These are phyloP conservation scores for Trypanosoma conorhini DNA, from an alignment of 208 protist species.

Conservation along the genomic window DNA sequence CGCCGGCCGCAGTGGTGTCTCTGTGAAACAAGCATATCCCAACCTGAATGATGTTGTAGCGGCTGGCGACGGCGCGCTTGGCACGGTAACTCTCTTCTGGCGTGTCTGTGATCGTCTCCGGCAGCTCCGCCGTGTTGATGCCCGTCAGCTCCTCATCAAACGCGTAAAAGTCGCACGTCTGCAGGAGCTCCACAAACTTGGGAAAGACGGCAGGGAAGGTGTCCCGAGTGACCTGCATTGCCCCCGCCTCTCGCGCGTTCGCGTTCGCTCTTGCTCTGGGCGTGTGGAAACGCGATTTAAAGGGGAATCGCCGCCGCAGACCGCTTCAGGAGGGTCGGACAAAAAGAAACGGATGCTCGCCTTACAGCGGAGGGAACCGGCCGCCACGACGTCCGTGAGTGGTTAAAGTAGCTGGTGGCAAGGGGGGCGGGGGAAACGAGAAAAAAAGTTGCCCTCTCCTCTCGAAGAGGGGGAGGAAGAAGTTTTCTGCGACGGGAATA, in stretches of 20 bases:
- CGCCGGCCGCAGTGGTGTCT: constrained; percentile 8
- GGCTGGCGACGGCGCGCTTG: constrained; percentile 62
- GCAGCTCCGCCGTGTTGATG: constrained; percentile 57
- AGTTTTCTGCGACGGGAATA: neutral
- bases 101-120: constrained; percentile 59
- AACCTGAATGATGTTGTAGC: constrained; percentile 83
- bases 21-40: constrained; percentile 79
- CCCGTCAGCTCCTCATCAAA: constrained; percentile 91
- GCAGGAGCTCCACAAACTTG: constrained; percentile 65
- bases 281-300: neutral
- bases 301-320: neutral
- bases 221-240: constrained; percentile 52
- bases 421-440: no score
- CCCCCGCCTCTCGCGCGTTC: no score
- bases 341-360: no score
- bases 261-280: neutral
- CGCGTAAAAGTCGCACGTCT: constrained; percentile 80
- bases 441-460: no score
- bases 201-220: constrained; percentile 67
- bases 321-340: neutral
- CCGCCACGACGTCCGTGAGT: no score
- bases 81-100: constrained; percentile 61
- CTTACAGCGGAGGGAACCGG: no score
- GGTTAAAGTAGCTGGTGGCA: no score
- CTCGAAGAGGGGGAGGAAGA: neutral